Base-by-base conservation (phyloP, 805 yeast genomes). In the Kurtzmaniella fragi region DNA sequence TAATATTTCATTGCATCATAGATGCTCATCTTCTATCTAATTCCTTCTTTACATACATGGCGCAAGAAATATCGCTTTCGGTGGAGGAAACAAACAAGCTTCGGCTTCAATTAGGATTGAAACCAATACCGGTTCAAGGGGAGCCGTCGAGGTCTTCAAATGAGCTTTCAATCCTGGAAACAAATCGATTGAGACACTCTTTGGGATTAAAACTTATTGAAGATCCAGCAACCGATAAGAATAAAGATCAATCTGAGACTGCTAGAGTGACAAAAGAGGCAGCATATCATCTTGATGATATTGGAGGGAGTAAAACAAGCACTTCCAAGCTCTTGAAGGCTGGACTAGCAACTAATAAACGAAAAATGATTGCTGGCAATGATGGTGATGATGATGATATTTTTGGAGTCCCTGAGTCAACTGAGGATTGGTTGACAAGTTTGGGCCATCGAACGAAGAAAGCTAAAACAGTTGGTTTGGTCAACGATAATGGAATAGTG, bases 61-160 rank as follows among this genome's bases (percentile, higher is more conserved):
- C 40, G 35, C 50, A 51, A 34, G 61, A 56, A 38, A 49, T 56
- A 34, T 49, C 57, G 5, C 41, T 71, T 16, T 59, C 52, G 56
- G 57, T 80, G 1, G 79, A 73, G 42, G 84, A 80, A 42, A 80
- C 85, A 0, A 80, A 80, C 49, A 62, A 57, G 46, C 60, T 78
- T 6, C 58, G 87, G 17, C 44, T 59, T 5, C 66, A 73, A 10
- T 48, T 78, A 9, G 85, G 85, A 1, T 59, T 80, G 39, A 69
- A 71, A 28, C 80, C 82, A 1, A 69, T 77, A 13, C 71, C 68
- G 4, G 31, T 41, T 15, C 42, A 28, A 17, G 16, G 20, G 16
- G 15, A 17, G 8, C 25, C 25, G 5, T 8, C 8, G 25, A 20
- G 8, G 8, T 20, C 25, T 5, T 20, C 25, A 5, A 20, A 20